A percentile compares a stretch with the other conserved stretches of the same genome.
Evolutionary conservation across 306 rosid species (phyloP).

Genomic region (Trichosanthes truncata): DNA sequence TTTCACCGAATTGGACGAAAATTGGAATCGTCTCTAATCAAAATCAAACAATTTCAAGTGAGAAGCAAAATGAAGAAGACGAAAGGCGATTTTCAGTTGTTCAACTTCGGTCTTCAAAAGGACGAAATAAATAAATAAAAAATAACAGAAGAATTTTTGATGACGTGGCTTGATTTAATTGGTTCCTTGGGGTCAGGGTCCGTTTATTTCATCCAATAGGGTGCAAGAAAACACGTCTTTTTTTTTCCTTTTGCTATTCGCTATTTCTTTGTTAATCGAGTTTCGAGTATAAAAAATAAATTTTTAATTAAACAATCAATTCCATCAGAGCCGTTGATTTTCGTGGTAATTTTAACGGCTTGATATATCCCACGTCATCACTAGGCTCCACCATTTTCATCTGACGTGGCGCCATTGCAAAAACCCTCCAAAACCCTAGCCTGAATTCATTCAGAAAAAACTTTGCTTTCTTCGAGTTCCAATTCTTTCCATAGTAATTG

Average conservation of each 20-base stretch:
- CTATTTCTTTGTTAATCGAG: background rate
- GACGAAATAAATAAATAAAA: background rate
- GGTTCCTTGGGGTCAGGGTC: background rate
- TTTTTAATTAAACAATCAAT: too few relatives aligned
- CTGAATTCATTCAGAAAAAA: background rate
- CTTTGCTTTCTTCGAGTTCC: background rate
- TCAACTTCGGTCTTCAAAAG: background rate
- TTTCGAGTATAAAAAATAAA: background rate
- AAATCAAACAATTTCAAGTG: background rate
- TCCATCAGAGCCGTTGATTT: background rate
- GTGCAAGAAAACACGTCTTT: background rate
- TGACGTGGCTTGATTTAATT: background rate
- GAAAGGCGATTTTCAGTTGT: background rate
- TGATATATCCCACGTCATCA: background rate
- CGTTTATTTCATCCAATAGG: constrained; percentile 1
- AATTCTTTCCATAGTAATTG: background rate
- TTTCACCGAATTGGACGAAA: background rate
- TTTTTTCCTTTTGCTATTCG: background rate
- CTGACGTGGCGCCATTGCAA: background rate
- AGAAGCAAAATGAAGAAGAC: background rate
- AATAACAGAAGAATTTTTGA: background rate
- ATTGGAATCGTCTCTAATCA: background rate
- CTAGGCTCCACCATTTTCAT: background rate
- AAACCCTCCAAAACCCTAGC: background rate
- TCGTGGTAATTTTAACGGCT: background rate